Conservation (phyloP, 2,329 filamentous ascomycete genomes). For the Fusarium irregulare region DNA sequence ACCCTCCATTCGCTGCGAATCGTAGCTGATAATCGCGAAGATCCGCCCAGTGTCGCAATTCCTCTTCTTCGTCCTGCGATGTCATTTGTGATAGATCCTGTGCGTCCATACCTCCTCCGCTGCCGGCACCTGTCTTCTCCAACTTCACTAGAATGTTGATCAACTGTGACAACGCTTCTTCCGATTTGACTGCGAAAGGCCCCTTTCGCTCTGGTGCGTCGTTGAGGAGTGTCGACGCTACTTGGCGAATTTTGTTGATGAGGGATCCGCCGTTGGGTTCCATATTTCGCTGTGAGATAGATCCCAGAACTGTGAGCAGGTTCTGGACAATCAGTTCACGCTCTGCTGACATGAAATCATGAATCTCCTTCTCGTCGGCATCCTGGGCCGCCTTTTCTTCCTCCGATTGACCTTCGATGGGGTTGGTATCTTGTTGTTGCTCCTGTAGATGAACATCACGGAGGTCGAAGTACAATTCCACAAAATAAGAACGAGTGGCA, state of each 20-base stretch:
- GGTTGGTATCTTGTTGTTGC: conserved; percentile 53
- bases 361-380: conserved; percentile 61
- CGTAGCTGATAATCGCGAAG: conserved; percentile 81
- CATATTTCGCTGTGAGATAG: conserved; percentile 86
- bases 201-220: conserved; percentile 63
- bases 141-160: conserved; percentile 80
- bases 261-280: conserved; percentile 74
- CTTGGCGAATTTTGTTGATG: conserved; percentile 87
- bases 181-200: conserved; percentile 65
- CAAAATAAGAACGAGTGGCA: conserved; percentile 83
- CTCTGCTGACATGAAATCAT: conserved; percentile 77
- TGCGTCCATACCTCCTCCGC: conserved; percentile 45
- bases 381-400: conserved; percentile 54
- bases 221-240: conserved; percentile 82
- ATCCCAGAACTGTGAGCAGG: conserved; percentile 78
- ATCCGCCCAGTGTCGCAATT: conserved; percentile 81
- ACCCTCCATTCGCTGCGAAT: conserved; percentile 74
- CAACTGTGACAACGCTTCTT: conserved; percentile 78
- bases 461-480: conserved; percentile 86
- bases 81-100: conserved; percentile 56
- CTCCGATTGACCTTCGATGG: conserved; percentile 52
- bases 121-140: conserved; percentile 68
- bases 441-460: conserved; percentile 71
- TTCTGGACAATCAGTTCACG: conserved; percentile 85
- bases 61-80: conserved; percentile 76